Evolutionary conservation across 805 yeast species (phyloP), one percentile per base, ranked within the genome.

Genomic region (Candida boleticola): DNA sequence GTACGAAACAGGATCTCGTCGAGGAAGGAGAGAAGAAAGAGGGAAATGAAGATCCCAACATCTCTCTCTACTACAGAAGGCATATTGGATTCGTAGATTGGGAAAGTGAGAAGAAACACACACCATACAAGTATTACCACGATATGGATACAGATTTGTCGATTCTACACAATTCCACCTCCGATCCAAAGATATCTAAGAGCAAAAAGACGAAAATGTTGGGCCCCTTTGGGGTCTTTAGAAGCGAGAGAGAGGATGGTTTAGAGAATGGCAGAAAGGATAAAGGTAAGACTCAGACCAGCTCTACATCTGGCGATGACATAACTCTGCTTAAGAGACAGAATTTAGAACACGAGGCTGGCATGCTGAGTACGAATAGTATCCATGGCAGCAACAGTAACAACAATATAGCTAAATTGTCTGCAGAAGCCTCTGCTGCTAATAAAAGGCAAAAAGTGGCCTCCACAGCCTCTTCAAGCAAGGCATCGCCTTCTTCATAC

Each of bases 201-300:
- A 48, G 38, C 22, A 23, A 23, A 23, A 20, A 21, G 6, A 82
- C 88, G 0, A 71, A 76, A 63, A 53, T 75, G 3, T 61, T 75
- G 34, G 95, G 96, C 1, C 95, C 93, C 11, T 89, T 88, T 67
- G 95, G 95, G 1, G 93, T 87, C 0, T 87, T 89, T 52, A 74
- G 73, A 17, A 41, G 43, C 9, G 20, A 21, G 20, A 20, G 20
- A 22, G 20, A 19, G 18, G 7, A 7, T 22, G 16, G 32, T 17
- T 19, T 37, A 13, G 21, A 27, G 16, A 22, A 29, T 23, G 9
- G 21, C 29, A 26, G 14, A 29, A 6, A 7, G 14, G 34, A 14
- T 17, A n/a, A 30, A 10, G 9, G 6, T 7, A 11, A 7, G 7
- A 7, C 11, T 7, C 11, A 7, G 11, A 23, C 7, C 10, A 23